Evolutionary conservation across 495 filamentous ascomycete genomes (phyloP), one percentile per base, ranked within the genome.

Genomic region (Lophiotrema nucula): DNA sequence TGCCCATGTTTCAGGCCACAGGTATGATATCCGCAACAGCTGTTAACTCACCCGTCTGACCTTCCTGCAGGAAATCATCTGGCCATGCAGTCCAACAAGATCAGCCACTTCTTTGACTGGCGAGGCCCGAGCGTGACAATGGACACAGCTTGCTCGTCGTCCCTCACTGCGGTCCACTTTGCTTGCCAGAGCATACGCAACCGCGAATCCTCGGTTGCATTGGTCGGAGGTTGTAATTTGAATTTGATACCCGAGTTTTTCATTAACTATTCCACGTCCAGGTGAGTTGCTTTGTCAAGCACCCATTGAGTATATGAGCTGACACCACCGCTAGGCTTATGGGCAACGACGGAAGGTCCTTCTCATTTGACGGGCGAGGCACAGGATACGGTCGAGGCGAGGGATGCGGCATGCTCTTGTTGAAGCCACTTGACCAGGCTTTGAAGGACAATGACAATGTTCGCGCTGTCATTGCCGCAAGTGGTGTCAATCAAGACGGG

Each of bases 401-500:
- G 26, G 58, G 58, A 1, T 48, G 39, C 22, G 51, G 4, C 21
- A 27, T 27, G 3, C 11, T 81, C 0, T 53, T 78, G 1, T 48
- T 81, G 6, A 79, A 79, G 48, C 70, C 65, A 4, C 47, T 78
- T 6, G 24, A 57, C 4, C 62, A 67, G 4, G 78, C 78, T 0
- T 18, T 79, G 2, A 46, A 53, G 21, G 71, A 76, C 28, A 71
- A 70, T 13, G 74, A 81, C 65, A 59, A 67, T 0, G 73, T 82
- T 23, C 71, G 74, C 1, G 74, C 74, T 1, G 64, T 77, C 1
- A 75, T 81, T 24, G 63, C 69, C 24, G 66, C 65, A 11, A 66
- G 69, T 0, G 72, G 58, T 1, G 26, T 52, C 35, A 76, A 76
- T 50, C 26, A 27, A 35, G 46, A 57, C 18, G 53, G 58, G 15